Conservation (phyloP, 164 flowering plant species). For the Sedum album region DNA sequence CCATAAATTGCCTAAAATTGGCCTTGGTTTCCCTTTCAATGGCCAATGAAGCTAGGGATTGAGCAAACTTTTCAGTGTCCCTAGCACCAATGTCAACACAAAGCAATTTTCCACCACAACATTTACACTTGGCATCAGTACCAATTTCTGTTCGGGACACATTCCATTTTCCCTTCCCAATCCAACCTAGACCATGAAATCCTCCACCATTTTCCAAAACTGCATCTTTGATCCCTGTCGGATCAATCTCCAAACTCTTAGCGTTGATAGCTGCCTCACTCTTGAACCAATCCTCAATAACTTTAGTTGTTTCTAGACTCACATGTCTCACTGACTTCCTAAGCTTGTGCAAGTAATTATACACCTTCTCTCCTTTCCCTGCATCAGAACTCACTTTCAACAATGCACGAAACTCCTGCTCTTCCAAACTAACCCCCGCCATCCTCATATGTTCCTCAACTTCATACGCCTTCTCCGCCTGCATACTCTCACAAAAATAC, state of each 20-base stretch:
- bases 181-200: constrained; percentile 92
- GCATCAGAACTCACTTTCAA: constrained; percentile 46
- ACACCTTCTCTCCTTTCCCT: constrained; percentile 48
- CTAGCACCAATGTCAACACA: constrained; percentile 63
- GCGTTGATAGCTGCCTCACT: constrained; percentile 29
- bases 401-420: constrained; percentile 50
- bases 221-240: constrained; percentile 30
- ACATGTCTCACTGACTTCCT: constrained; percentile 47
- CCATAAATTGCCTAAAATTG: constrained; percentile 64
- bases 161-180: constrained; percentile 67
- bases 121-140: constrained; percentile 35
- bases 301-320: constrained; percentile 34
- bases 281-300: constrained; percentile 60
- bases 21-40: constrained; percentile 59
- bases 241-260: constrained; percentile 27
- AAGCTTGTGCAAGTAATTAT: constrained; percentile 66
- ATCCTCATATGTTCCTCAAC: constrained; percentile 61
- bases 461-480: constrained; percentile 58
- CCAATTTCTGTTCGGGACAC: constrained; percentile 34
- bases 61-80: constrained; percentile 69
- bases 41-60: constrained; percentile 62
- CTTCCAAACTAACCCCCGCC: constrained; percentile 45
- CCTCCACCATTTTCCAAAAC: constrained; percentile 75
- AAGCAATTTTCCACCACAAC: constrained; percentile 48
- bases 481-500: constrained; percentile 38